phyloP scores from a whole-genome alignment of 2,329 filamentous ascomycete genomes.

The Penicillium sp. region DNA sequence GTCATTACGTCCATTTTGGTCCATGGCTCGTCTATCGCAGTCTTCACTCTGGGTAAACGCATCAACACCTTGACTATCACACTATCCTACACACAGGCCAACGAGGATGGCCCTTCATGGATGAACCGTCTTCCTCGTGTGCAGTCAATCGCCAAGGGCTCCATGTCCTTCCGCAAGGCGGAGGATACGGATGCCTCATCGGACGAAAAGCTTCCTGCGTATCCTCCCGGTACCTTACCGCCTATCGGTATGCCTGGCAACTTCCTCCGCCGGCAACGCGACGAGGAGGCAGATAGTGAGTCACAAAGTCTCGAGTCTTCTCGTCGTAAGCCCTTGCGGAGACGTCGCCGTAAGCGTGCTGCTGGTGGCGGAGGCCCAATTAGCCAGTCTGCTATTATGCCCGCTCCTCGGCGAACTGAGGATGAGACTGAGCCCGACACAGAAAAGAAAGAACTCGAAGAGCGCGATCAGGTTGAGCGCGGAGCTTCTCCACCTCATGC shows the following conservation, averaged over 20 bases:
- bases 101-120: conserved; percentile 87
- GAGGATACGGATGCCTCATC: conserved; percentile 65
- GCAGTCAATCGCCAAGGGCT: conserved; percentile 78
- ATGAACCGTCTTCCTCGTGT: conserved; percentile 86
- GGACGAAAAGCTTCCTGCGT: conserved; percentile 56
- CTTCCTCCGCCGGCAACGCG: conserved; percentile 75
- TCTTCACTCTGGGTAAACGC: conserved; percentile 94
- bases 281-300: conserved; percentile 63
- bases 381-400: conserved; percentile 83
- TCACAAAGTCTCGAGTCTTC: conserved; percentile 56
- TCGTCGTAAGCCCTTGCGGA: conserved; percentile 49
- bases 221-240: conserved; percentile 69
- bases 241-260: conserved; percentile 70
- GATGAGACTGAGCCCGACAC: conserved; percentile 27
- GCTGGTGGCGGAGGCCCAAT: conserved; percentile 82
- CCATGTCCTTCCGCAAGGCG: conserved; percentile 69
- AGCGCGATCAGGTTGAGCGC: conserved; percentile 32
- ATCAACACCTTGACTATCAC: conserved; percentile 96
- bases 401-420: conserved; percentile 48
- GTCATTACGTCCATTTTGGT: conserved; percentile 93
- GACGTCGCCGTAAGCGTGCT: conserved; percentile 68
- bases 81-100: conserved; percentile 90
- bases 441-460: conserved; percentile 25
- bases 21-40: conserved; percentile 95
- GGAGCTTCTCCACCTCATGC: conserved; percentile 42